Evolutionary conservation across 352 stramenopile genomes (phyloP), one percentile per base, ranked within the genome.

Genomic region (Globisporangium ultimum): DNA sequence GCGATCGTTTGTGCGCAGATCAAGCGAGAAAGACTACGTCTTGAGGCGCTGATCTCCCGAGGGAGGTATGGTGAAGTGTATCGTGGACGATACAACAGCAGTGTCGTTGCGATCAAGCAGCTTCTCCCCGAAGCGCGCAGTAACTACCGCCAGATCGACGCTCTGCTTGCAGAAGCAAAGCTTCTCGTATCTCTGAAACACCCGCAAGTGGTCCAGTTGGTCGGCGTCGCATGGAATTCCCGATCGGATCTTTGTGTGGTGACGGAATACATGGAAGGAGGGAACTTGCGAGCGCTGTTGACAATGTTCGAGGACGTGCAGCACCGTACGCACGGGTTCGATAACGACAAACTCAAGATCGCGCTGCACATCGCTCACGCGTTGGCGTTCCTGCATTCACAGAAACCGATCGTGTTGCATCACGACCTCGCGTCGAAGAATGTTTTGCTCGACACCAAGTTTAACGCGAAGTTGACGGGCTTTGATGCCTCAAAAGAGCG

Each of bases 391-490:
- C 36, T 59, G 17, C 53, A 59, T 18, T 21, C 21, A 15, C 40
- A 42, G 28, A 18, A 21, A 0, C 41, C 40, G 0, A 7, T 24
- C 5, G 46, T 67, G 43, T 12, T 65, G 17, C 61, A 75, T 36
- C 51, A 56, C 24, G 60, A 69, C 38, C 38, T 71, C 32, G 67
- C 64, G 49, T 66, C 64, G 11, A 45, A 60, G 4, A 67, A 64
- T 21, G 59, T 71, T 22, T 48, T 71, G 10, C 42, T 71, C 12
- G 53, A 71, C 21, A 24, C 34, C 0, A 50, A 53, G 8, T 21
- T 68, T 38, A 55, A 70, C 20, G 70, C 70, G 20, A 75, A 78
- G 61, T 47, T 78, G 21, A 32, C 24, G 67, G 62, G 7, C 60
- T 72, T n/a, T 74, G 74, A 50, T 65, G 66, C 15, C 54, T 70